Evolutionary conservation across 345 rosid species (phyloP), one percentile per base, ranked within the genome.

Genomic region (Firmiana major): DNA sequence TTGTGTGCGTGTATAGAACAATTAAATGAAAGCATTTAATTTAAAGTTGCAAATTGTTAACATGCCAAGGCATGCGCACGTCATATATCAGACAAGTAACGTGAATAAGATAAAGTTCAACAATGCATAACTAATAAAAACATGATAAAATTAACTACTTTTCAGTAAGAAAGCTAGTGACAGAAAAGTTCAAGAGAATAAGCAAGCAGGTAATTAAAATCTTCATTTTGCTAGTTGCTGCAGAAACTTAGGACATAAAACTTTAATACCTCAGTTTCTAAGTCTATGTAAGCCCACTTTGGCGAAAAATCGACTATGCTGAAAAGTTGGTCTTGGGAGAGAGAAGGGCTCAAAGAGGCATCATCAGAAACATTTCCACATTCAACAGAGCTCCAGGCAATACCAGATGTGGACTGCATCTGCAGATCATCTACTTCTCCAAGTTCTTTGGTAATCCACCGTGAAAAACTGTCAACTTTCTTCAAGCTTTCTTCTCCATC

Each of bases 401-500:
- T 71, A 76, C 92, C 88, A 77, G 87, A 81, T 42, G 94, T 84
- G 74, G 97, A 89, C 77, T 88, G 90, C 92, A 90, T 84, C 63
- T 87, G 90, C 81, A 92, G 75, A 85, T 91, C 88, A 85, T 88
- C 97, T 60, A 91, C 93, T 65, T 91, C 98, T 40, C 82, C 93
- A 69, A 94, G 91, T 82, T 92, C 98, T 86, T 84, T 90, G 67
- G 86, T 81, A 55, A 88, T 80, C 98, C 98, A 92, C 40, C 97
- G 87, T 75, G 97, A 90, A 79, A 94, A 94, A 84, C 98, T 94
- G 75, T 94, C 98, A 58, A 91, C 97, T 79, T 94, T 92, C 78
- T 90, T 90, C 85, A 94, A 84, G 79, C 89, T 83, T 49, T 93
- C 90, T 66, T 89, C 92, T 42, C 83, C 85, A 75, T 88, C 87